phyloP scores from a whole-genome alignment of 163 green algal species.

The Chlorella variabilis region DNA sequence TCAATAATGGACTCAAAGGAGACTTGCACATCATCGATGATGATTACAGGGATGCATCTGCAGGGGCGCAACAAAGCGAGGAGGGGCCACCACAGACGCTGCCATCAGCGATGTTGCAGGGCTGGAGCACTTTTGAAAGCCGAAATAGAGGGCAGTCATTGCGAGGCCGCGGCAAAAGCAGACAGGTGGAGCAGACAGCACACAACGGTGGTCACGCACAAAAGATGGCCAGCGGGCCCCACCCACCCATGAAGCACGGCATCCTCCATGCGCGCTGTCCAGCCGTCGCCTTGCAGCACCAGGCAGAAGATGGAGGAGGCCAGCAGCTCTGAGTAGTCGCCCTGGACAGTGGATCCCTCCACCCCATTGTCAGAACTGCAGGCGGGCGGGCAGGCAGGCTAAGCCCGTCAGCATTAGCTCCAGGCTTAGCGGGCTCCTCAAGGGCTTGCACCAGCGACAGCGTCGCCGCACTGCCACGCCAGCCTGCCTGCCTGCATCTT shows the following conservation, averaged over 20 bases:
- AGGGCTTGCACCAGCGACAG: too few relatives aligned
- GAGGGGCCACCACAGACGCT: too few relatives aligned
- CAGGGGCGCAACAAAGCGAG: conserved; percentile 36
- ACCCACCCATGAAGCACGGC: conserved; percentile 68
- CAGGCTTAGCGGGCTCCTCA: too few relatives aligned
- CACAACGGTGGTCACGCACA: too few relatives aligned
- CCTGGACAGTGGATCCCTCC: neutral
- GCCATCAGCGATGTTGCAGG: too few relatives aligned
- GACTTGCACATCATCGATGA: conserved; percentile 56
- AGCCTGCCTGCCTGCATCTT: neutral
- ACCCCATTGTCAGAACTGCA: too few relatives aligned
- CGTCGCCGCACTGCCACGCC: too few relatives aligned
- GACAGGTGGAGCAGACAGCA: too few relatives aligned
- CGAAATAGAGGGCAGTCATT: too few relatives aligned
- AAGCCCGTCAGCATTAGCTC: neutral
- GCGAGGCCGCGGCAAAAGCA: too few relatives aligned
- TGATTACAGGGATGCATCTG: conserved; percentile 25
- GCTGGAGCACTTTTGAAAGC: too few relatives aligned
- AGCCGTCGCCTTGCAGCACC: conserved; percentile 58
- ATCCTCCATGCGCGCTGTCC: conserved; percentile 50
- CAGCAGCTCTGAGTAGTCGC: conserved; percentile 22
- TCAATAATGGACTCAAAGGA: conserved; percentile 63
- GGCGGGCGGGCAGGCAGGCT: neutral
- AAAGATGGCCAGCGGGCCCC: too few relatives aligned
- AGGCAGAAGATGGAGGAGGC: conserved; percentile 38